These are phyloP conservation scores for Pelargonium fulgidum DNA, from an alignment of 441 rosid species.

Conservation along the genomic window DNA sequence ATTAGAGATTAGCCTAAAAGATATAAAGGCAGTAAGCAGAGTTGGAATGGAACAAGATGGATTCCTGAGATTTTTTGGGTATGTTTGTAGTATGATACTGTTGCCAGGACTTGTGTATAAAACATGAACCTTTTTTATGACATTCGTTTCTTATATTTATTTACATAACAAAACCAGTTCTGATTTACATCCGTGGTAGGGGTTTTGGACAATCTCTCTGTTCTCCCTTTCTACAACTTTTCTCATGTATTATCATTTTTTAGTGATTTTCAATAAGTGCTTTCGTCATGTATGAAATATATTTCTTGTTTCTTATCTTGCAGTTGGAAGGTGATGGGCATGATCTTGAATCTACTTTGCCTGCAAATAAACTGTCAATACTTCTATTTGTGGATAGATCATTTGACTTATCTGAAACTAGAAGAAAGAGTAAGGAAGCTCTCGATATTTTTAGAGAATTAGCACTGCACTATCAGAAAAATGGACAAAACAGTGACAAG, in stretches of 20 bases:
- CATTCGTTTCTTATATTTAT: no score
- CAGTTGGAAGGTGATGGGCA: constrained; percentile 57
- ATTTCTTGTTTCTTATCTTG: constrained; percentile 24
- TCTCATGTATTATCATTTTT: background rate
- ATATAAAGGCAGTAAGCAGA: no score
- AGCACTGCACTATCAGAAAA: constrained; percentile 38
- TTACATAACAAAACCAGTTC: no score
- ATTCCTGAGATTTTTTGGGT: no score
- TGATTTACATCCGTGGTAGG: no score
- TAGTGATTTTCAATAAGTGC: background rate
- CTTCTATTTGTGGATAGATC: constrained; percentile 87
- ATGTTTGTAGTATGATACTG: no score
- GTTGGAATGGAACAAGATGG: no score
- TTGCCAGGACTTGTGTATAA: no score
- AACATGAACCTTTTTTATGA: no score
- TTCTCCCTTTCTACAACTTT: no score
- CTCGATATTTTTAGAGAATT: constrained; percentile 57
- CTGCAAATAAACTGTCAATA: constrained; percentile 63
- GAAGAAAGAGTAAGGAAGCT: constrained; percentile 58
- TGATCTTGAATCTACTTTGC: constrained; percentile 46
- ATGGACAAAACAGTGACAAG: constrained; percentile 29
- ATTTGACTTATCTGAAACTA: constrained; percentile 45
- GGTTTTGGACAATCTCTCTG: no score
- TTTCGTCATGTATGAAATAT: background rate
- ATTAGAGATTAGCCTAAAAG: no score